A percentile compares a stretch with the other conserved stretches of the same genome.
These are phyloP conservation scores for Nannochloropsis salina DNA, from an alignment of 108 stramenopile genomes.

Conservation along the genomic window DNA sequence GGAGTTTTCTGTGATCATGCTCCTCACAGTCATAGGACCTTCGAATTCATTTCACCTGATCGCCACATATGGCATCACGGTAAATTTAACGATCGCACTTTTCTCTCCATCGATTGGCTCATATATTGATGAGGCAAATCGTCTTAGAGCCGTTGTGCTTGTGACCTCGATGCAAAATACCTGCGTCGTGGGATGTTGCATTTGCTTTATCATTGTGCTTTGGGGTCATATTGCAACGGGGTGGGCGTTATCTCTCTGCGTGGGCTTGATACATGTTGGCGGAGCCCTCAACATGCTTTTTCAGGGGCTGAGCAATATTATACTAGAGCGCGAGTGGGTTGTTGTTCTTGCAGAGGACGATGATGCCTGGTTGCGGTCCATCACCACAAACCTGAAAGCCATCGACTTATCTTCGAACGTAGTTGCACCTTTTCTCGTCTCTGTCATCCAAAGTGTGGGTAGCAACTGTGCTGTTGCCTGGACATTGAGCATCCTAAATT, in stretches of 20 bases:
- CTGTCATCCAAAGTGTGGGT: not conserved
- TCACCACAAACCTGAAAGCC: not conserved
- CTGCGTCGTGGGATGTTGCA: not conserved
- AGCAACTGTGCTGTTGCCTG: not conserved
- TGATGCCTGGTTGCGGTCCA: slow-evolving; percentile 3
- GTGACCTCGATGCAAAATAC: slow-evolving; percentile 7
- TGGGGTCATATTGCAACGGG: not conserved
- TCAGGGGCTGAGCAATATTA: not conserved
- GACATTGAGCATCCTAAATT: not conserved
- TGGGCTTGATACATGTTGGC: not conserved
- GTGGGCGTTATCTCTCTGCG: not conserved
- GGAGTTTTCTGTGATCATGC: not conserved
- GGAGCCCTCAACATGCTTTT: not conserved
- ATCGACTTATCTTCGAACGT: not conserved
- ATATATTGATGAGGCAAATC: not conserved
- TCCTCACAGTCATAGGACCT: not conserved
- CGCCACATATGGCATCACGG: not conserved
- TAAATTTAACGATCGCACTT: not conserved
- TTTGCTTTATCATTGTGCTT: not conserved
- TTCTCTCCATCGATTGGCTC: not conserved
- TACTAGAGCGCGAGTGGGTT: not conserved
- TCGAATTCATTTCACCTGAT: not conserved
- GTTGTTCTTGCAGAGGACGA: not conserved
- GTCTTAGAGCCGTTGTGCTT: not conserved
- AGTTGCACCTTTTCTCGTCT: not conserved